Evolutionary conservation across 202 grass and related monocot genomes (phyloP).

Genomic region (Cymbopogon flexuosus): DNA sequence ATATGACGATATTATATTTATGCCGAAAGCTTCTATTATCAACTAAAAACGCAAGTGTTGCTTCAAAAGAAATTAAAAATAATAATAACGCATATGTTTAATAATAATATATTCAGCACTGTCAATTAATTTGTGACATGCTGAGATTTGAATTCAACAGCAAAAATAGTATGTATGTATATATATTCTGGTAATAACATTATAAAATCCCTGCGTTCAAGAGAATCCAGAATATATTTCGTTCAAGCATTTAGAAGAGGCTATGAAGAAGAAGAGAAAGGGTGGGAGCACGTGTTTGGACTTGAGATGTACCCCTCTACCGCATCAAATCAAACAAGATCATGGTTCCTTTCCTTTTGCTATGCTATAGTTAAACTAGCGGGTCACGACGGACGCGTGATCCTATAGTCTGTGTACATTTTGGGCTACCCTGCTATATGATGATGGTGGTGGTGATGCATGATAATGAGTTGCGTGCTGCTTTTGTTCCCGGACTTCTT

Average conservation of each 20-base stretch:
- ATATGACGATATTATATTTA: neutral
- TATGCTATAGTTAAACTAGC: neutral
- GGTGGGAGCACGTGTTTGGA: neutral
- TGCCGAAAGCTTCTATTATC: neutral
- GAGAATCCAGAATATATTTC: neutral
- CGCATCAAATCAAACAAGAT: neutral
- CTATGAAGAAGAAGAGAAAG: neutral
- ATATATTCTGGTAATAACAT: too few relatives aligned
- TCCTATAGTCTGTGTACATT: neutral
- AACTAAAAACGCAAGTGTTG: neutral
- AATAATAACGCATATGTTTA: neutral
- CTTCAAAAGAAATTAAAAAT: neutral
- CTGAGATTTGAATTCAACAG: neutral
- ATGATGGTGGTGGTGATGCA: neutral
- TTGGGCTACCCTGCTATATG: neutral
- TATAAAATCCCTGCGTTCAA: too few relatives aligned
- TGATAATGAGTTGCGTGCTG: neutral
- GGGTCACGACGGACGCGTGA: slow-evolving; percentile 16
- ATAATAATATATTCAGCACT: neutral
- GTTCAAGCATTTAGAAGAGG: neutral
- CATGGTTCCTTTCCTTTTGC: neutral
- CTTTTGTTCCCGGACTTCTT: neutral
- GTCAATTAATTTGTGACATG: neutral
- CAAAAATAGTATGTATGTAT: too few relatives aligned
- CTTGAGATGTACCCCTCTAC: neutral